phyloP scores from a whole-genome alignment of 257 asterid genomes.

The Gentiana macrophylla region DNA sequence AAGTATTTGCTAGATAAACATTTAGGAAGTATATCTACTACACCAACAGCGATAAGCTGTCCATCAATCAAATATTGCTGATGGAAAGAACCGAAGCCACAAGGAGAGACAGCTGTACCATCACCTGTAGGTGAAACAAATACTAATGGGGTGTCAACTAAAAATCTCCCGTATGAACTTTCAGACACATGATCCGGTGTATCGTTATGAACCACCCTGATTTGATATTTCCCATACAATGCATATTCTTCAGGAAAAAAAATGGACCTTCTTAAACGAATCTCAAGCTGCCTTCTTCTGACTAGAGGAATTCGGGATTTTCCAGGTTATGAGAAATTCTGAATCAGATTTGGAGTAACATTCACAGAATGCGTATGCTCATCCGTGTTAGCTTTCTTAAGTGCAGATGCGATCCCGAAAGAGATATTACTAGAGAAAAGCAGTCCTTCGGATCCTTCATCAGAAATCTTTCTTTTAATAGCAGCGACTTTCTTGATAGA shows the following conservation, averaged over 20 bases:
- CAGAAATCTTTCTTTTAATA: constrained; percentile 63
- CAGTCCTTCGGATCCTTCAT: constrained; percentile 58
- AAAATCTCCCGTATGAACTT: constrained; percentile 67
- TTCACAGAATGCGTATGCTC: constrained; percentile 24
- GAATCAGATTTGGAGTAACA: constrained; percentile 54
- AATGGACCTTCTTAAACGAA: constrained; percentile 55
- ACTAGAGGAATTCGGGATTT: constrained; percentile 12
- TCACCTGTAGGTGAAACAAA: constrained; percentile 49
- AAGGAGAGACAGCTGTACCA: constrained; percentile 53
- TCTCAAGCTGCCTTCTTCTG: constrained; percentile 46
- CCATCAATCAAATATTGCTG: constrained; percentile 93
- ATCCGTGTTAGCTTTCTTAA: constrained; percentile 42
- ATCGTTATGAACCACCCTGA: constrained; percentile 85
- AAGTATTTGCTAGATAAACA: constrained; percentile 95
- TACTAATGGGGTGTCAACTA: constrained; percentile 83
- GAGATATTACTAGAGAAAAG: constrained; percentile 62
- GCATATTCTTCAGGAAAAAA: constrained; percentile 83
- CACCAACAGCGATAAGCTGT: constrained; percentile 89
- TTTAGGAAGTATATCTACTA: constrained; percentile 82
- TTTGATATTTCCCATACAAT: constrained; percentile 77
- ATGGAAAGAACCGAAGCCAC: constrained; percentile 98
- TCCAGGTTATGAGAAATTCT: constrained; percentile 37
- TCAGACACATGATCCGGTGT: constrained; percentile 66
- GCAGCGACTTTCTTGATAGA: constrained; percentile 56
- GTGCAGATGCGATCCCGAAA: constrained; percentile 73